phyloP scores from a whole-genome alignment of 179 eudicot species.

The Carnegiea gigantea region DNA sequence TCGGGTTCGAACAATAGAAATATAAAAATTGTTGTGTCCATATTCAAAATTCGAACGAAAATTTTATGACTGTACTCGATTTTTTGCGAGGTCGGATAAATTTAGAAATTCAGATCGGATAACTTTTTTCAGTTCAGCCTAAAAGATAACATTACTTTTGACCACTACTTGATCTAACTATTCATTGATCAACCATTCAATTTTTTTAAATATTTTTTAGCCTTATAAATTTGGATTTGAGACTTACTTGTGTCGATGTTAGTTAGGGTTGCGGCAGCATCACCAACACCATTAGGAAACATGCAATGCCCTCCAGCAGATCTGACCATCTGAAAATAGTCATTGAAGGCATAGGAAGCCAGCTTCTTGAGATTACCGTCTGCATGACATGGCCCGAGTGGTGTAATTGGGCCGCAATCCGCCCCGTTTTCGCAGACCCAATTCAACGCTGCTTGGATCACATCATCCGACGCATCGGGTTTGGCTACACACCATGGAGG shows the following conservation, averaged over 20 bases:
- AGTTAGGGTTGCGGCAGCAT: neutral
- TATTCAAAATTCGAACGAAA: no score
- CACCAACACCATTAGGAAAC: neutral
- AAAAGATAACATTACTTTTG: no score
- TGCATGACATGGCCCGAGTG: neutral
- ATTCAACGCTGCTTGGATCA: neutral
- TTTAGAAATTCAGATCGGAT: no score
- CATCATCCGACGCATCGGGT: neutral
- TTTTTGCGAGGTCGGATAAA: no score
- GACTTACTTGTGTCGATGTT: neutral
- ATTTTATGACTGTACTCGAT: no score
- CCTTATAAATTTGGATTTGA: neutral
- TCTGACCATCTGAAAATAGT: neutral
- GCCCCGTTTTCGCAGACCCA: neutral
- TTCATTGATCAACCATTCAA: no score
- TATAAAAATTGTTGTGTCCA: no score
- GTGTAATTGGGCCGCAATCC: neutral
- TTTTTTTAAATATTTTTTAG: no score
- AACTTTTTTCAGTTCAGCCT: no score
- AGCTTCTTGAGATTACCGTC: neutral
- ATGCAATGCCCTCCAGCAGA: neutral
- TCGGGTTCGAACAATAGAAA: no score
- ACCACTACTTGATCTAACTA: no score
- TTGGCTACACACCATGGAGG: neutral
- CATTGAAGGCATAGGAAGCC: constrained; percentile 2